phyloP scores from a whole-genome alignment of 331 rosid species.

The Malus hybrid region DNA sequence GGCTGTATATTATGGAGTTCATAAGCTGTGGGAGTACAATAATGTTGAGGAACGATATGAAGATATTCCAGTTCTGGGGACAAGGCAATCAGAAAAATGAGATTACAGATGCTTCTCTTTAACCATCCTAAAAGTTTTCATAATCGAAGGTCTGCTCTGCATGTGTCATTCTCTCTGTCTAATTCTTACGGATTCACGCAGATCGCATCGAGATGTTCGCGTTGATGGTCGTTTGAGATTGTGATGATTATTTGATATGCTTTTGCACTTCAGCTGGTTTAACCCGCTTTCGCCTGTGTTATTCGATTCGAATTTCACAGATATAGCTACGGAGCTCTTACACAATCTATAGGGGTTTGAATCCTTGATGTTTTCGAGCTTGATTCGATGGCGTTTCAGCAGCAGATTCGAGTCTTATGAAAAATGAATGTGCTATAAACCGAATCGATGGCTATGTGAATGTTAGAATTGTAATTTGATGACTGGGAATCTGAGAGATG shows the following conservation, averaged over 20 bases:
- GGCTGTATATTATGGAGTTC: slow-evolving; percentile 96
- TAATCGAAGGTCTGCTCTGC: neutral
- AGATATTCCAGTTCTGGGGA: slow-evolving; percentile 52
- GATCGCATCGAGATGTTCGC: slow-evolving; percentile 25
- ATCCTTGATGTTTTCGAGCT: neutral
- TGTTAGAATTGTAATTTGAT: neutral
- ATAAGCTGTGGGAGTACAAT: slow-evolving; percentile 78
- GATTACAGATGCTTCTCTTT: neutral
- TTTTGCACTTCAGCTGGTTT: neutral
- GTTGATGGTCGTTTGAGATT: neutral
- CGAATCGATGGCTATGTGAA: too few relatives aligned
- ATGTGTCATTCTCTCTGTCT: accelerated
- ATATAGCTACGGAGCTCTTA: neutral
- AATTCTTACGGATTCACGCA: neutral
- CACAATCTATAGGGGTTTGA: neutral
- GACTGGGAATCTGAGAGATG: too few relatives aligned
- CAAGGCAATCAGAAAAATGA: slow-evolving; percentile 47
- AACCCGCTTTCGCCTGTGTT: neutral
- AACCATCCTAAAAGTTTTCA: slow-evolving; percentile 1
- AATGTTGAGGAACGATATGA: slow-evolving; percentile 79
- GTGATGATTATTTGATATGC: neutral
- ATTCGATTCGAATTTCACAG: neutral
- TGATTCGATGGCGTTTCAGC: too few relatives aligned
- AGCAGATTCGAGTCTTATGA: neutral
- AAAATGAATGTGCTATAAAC: too few relatives aligned